A percentile compares a stretch with the other conserved stretches of the same genome.
phyloP scores from a whole-genome alignment of 2,329 filamentous ascomycete species.

The Fusarium globosum region DNA sequence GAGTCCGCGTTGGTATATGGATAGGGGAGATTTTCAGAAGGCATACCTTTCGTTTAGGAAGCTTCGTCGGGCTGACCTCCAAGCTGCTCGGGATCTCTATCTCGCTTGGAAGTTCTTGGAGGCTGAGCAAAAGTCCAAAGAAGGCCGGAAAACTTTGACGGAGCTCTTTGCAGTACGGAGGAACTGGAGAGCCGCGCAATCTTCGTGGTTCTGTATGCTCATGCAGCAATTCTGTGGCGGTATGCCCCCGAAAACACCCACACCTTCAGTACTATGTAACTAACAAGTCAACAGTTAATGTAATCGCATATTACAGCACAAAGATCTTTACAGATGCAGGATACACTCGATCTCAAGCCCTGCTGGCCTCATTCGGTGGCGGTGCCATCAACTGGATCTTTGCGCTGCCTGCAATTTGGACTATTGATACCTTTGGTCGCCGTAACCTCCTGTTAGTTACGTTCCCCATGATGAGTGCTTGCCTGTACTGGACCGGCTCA shows the following conservation, averaged over 20 bases:
- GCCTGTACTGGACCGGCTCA: constrained; percentile 44
- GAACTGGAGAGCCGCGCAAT: constrained; percentile 48
- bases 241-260: constrained; percentile 45
- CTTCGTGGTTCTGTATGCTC: constrained; percentile 50
- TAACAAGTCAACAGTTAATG: constrained; percentile 40
- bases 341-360: constrained; percentile 50
- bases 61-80: constrained; percentile 59
- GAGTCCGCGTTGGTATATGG: not conserved
- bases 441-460: not conserved
- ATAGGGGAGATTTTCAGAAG: constrained; percentile 47
- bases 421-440: constrained; percentile 57
- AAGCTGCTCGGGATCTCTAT: constrained; percentile 62
- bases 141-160: constrained; percentile 40
- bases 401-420: constrained; percentile 64
- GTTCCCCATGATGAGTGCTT: constrained; percentile 12
- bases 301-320: constrained; percentile 62
- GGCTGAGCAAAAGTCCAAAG: constrained; percentile 42
- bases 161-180: constrained; percentile 47
- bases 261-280: constrained; percentile 51
- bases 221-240: constrained; percentile 51
- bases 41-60: constrained; percentile 59
- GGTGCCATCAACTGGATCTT: constrained; percentile 65
- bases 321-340: constrained; percentile 61
- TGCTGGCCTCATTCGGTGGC: constrained; percentile 64
- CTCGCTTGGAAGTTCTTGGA: constrained; percentile 56